Conservation (phyloP, 192 early-diverging fungal species). For the Backusella tuberculispora region DNA sequence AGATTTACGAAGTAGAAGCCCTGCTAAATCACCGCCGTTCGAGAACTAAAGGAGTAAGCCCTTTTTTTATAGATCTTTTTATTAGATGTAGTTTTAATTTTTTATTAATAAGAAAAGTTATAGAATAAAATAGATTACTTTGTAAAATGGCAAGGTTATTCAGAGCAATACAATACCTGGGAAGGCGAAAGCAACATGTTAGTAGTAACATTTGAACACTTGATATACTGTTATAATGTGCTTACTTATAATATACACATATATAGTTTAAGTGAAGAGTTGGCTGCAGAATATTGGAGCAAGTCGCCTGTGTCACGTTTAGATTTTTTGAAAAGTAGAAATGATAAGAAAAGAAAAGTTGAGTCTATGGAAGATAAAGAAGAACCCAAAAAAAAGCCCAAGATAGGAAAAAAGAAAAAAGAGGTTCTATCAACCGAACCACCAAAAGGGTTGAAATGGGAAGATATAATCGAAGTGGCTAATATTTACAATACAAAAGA, state of each 20-base stretch:
- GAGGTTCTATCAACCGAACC: not conserved
- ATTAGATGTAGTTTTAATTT: too few relatives aligned
- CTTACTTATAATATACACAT: too few relatives aligned
- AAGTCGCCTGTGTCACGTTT: not conserved
- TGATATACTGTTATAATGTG: not conserved
- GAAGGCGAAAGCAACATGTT: conserved; percentile 19
- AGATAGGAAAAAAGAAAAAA: not conserved
- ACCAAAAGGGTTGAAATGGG: not conserved
- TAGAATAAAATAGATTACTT: conserved; percentile 14
- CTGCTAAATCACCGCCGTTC: conserved; percentile 1
- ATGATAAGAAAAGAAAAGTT: not conserved
- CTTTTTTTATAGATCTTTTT: not conserved
- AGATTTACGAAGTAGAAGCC: conserved; percentile 17
- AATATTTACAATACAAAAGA: not conserved
- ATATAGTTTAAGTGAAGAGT: not conserved
- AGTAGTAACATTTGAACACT: too few relatives aligned
- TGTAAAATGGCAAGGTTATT: conserved; percentile 7
- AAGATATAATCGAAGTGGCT: not conserved
- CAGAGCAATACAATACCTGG: conserved; percentile 10
- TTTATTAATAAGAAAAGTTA: not conserved
- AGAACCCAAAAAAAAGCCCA: not conserved
- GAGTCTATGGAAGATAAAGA: not conserved
- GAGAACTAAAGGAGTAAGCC: conserved; percentile 7
- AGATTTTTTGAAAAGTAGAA: not conserved
- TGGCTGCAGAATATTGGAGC: not conserved